Base-by-base conservation (phyloP, 139 green algal genomes). In the Pleodorina starrii region DNA sequence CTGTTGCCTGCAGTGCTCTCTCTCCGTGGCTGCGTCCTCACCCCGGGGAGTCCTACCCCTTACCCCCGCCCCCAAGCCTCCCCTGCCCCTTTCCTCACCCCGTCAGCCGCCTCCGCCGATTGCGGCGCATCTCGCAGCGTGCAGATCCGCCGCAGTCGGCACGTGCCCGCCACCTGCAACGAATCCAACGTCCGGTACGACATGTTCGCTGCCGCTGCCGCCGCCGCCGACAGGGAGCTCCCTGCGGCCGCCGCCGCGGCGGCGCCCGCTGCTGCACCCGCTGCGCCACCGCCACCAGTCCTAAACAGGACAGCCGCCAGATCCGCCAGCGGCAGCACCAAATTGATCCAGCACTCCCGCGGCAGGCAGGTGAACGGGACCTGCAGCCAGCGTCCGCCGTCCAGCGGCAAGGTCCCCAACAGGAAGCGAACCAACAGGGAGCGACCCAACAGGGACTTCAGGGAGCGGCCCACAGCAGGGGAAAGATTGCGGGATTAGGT, bases 81-180 rank as follows among this genome's bases (percentile, higher is more conserved):
- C n/a, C n/a, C n/a, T n/a, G n/a, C n/a, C n/a, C n/a, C n/a, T 4
- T 4, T 21, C 19, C 74, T 43, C 23, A 57, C 74, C 44, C n/a
- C 75, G 4, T 68, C 46, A 17, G 9, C n/a, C 0, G 9, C 23
- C 0, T 59, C 38, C 27, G 29, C 1, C 27, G 35, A 25, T 25
- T 76, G 83, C 43, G 79, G 88, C 63, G 66, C n/a, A 19, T 92
- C 90, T 32, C 69, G 42, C 75, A 92, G 54, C 43, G 90, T 92
- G 69, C 73, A 79, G 5, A 92, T 77, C 43, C 90, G 77, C 5
- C 90, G 66, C 71, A 92, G 63, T 2, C 78, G 85, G 50, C 68
- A 85, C 32, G 73, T 57, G 79, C 90, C 90, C 16, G 51, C 59
- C 43, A 92, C 32, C 38, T 63, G 40, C 85, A 92, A 32, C 7